Base-by-base conservation (phyloP, 257 asterid species). In the Leptodermis oblonga region DNA sequence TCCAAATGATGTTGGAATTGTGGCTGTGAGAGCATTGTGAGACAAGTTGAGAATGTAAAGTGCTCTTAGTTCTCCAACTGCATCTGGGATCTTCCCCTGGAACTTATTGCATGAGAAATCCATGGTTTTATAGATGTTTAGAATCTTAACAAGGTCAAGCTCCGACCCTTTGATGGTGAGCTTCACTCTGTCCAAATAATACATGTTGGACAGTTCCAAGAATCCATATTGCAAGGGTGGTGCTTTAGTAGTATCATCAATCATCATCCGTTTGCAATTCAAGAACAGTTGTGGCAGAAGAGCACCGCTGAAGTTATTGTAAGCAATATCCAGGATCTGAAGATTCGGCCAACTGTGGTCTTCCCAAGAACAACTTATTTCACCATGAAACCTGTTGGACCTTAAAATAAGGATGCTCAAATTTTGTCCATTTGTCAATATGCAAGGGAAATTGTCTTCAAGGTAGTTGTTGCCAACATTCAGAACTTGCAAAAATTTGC, bases 21-120 rank as follows among this genome's bases (percentile, higher is more conserved):
- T 26, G 34, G 92, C 88, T 0, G 73, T 72, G 73, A 90, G 75
- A 37, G 78, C 48, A 72, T 90, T 90, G 33, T 75, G 76, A 0
- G 95, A 87, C 26, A 90, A 55, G 68, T 90, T 90, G 59, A 90
- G 87, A 23, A 81, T 43, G 31, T 87, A 84, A 7, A 89, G 92
- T 9, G 80, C 71, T 13, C 43, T 81, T 67, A 89, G 83, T 14
- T 69, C 31, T 45, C 92, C 95, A 48, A 90, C 8, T 58, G 78
- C 53, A 0, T 72, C 20, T 0, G 95, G 92, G 62, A 87, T 86
- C 25, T 2, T 11, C 18, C 95, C 95, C 0, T 43, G 15, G 55
- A 90, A 84, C 0, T 80, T 73, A 41, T 90, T 90, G 74, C 62
- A 0, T 0, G 96, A 82, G 70, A 85, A 77, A 79, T 89, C 92